phyloP scores from a whole-genome alignment of 192 early-diverging fungal species.

The Coemansia aciculifera region DNA sequence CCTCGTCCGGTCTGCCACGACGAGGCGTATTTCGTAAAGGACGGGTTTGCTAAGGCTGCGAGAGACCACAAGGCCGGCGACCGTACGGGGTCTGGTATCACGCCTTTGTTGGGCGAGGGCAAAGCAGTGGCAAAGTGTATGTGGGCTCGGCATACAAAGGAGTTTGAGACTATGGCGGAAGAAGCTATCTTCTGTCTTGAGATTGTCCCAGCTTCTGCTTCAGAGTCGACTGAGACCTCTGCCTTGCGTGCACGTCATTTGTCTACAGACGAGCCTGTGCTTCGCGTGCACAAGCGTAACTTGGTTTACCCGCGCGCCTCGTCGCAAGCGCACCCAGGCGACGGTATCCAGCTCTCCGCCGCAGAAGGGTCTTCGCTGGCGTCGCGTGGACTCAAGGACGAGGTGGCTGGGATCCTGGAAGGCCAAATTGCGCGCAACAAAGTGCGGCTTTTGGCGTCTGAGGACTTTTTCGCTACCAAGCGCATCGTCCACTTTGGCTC shows the following conservation, averaged over 20 bases:
- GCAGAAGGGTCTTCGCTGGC: neutral
- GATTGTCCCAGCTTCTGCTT: constrained; percentile 16
- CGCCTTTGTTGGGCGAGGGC: constrained; percentile 26
- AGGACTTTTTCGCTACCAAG: constrained; percentile 71
- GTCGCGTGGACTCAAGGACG: constrained; percentile 3
- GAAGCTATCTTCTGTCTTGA: constrained; percentile 76
- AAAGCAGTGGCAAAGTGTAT: constrained; percentile 64
- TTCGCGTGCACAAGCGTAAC: constrained; percentile 2
- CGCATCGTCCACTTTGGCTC: constrained; percentile 60
- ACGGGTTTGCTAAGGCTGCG: constrained; percentile 64
- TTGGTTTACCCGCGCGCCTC: neutral
- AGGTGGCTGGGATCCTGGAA: constrained; percentile 30
- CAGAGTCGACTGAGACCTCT: constrained; percentile 14
- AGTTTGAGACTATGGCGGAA: constrained; percentile 63
- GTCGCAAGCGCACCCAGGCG: constrained; percentile 14
- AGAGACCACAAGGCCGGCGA: constrained; percentile 57
- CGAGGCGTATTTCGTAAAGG: constrained; percentile 66
- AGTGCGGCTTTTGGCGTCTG: constrained; percentile 65
- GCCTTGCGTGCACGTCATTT: constrained; percentile 10
- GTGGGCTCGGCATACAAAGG: constrained; percentile 66
- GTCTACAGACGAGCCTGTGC: neutral
- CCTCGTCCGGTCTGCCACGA: constrained; percentile 58
- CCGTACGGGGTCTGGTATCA: constrained; percentile 21
- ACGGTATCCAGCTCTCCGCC: neutral
- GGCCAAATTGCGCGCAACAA: constrained; percentile 16